A percentile compares a stretch with the other conserved stretches of the same genome.
These are phyloP conservation scores for Leptosphaerulina australis DNA, from an alignment of 2,329 filamentous ascomycete species.

Conservation along the genomic window DNA sequence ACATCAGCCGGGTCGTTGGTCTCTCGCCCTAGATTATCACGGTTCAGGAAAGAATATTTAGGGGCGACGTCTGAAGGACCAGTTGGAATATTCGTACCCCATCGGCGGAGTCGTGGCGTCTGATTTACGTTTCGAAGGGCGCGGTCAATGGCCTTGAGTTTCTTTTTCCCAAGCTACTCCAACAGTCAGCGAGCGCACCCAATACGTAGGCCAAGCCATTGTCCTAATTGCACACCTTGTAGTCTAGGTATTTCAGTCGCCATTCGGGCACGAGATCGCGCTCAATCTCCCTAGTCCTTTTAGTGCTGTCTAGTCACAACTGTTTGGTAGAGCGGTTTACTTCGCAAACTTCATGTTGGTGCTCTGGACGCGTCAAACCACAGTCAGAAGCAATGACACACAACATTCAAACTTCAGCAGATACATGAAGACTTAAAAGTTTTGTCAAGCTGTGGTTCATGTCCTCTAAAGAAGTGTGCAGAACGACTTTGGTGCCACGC, in stretches of 20 bases:
- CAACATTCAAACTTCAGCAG: not conserved
- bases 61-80: constrained; percentile 47
- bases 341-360: constrained; percentile 66
- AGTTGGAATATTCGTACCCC: constrained; percentile 43
- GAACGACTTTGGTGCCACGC: constrained; percentile 3
- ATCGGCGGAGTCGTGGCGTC: constrained; percentile 53
- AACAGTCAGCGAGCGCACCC: constrained; percentile 11
- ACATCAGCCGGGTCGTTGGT: constrained; percentile 34
- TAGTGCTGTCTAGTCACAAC: constrained; percentile 7
- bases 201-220: constrained; percentile 13
- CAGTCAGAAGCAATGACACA: not conserved
- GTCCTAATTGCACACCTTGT: constrained; percentile 67
- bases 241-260: constrained; percentile 91
- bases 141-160: constrained; percentile 79
- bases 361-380: constrained; percentile 18
- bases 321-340: constrained; percentile 47
- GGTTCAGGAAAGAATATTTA: constrained; percentile 51
- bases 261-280: constrained; percentile 91
- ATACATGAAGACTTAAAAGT: not conserved
- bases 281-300: constrained; percentile 70
- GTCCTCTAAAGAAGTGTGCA: constrained; percentile 1
- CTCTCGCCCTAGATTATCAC: constrained; percentile 31
- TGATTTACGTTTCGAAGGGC: constrained; percentile 68
- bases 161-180: constrained; percentile 77
- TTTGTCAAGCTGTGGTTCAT: not conserved